These are phyloP conservation scores for Pilobolus umbonatus DNA, from an alignment of 192 early-diverging fungal species.

Conservation along the genomic window DNA sequence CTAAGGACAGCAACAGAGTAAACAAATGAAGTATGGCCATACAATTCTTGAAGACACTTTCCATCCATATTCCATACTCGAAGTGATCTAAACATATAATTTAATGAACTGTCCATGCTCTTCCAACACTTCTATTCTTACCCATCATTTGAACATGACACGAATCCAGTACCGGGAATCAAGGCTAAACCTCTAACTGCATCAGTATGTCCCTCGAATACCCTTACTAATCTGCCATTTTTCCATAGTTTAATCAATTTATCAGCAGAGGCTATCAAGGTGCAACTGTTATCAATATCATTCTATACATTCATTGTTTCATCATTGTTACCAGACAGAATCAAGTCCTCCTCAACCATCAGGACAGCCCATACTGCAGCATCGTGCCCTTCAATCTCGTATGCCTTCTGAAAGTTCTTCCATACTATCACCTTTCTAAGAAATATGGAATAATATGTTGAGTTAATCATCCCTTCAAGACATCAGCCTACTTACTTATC, in stretches of 20 bases:
- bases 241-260: slow-evolving; percentile 86
- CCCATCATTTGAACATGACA: slow-evolving; percentile 87
- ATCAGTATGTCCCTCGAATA: slow-evolving; percentile 82
- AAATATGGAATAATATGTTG: not conserved
- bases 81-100: slow-evolving; percentile 53
- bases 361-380: slow-evolving; percentile 92
- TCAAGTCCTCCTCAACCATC: slow-evolving; percentile 57
- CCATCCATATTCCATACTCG: slow-evolving; percentile 78
- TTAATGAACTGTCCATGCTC: not conserved
- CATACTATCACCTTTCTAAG: slow-evolving; percentile 84
- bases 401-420: slow-evolving; percentile 67
- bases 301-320: not conserved
- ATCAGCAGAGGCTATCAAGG: slow-evolving; percentile 78
- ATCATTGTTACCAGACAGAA: slow-evolving; percentile 66
- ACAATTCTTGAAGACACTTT: slow-evolving; percentile 64
- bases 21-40: slow-evolving; percentile 90
- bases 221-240: slow-evolving; percentile 55
- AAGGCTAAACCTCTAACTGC: slow-evolving; percentile 77
- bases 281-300: not conserved
- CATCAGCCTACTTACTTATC: slow-evolving; percentile 63
- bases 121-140: slow-evolving; percentile 22
- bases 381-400: slow-evolving; percentile 72
- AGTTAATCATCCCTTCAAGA: not conserved
- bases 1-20: slow-evolving; percentile 74
- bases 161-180: slow-evolving; percentile 63